These are phyloP conservation scores for Pseudogymnoascus destructans DNA, from an alignment of 2,329 filamentous ascomycete genomes.

Conservation along the genomic window DNA sequence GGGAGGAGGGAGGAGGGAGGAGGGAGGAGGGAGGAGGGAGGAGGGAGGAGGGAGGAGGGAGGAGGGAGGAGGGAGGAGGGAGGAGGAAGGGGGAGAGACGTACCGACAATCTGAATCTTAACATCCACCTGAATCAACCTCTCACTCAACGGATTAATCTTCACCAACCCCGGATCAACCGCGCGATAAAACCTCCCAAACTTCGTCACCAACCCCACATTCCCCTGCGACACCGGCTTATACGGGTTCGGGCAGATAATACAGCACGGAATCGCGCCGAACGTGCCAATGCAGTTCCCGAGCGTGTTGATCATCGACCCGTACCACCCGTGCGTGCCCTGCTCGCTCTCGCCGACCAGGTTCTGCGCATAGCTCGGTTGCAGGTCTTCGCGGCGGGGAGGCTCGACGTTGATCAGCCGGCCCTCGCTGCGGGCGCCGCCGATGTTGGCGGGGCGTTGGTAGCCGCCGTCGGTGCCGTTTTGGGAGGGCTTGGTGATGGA, in stretches of 20 bases:
- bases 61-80: no score
- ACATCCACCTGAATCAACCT: slow-evolving; percentile 85
- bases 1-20: no score
- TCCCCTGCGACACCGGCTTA: slow-evolving; percentile 82
- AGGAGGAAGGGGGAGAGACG: no score
- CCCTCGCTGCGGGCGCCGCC: slow-evolving; percentile 17
- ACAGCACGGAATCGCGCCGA: slow-evolving; percentile 85
- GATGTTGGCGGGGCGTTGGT: not conserved
- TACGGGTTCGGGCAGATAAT: slow-evolving; percentile 89
- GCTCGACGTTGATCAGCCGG: slow-evolving; percentile 57
- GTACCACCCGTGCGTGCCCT: slow-evolving; percentile 76
- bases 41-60: no score
- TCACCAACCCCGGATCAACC: slow-evolving; percentile 91
- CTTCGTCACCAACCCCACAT: slow-evolving; percentile 89
- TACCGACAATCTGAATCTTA: slow-evolving; percentile 90
- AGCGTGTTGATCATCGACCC: slow-evolving; percentile 71
- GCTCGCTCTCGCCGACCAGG: slow-evolving; percentile 47
- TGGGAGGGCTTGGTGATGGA: not conserved
- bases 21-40: no score
- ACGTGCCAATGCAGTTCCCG: slow-evolving; percentile 59
- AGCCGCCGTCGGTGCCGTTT: not conserved
- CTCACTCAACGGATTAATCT: slow-evolving; percentile 93
- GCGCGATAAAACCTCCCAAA: slow-evolving; percentile 92
- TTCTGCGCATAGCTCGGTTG: slow-evolving; percentile 56
- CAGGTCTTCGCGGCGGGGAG: slow-evolving; percentile 69